Base-by-base conservation (phyloP, 176 grass and related monocot species). In the Cenchrus purpureus region DNA sequence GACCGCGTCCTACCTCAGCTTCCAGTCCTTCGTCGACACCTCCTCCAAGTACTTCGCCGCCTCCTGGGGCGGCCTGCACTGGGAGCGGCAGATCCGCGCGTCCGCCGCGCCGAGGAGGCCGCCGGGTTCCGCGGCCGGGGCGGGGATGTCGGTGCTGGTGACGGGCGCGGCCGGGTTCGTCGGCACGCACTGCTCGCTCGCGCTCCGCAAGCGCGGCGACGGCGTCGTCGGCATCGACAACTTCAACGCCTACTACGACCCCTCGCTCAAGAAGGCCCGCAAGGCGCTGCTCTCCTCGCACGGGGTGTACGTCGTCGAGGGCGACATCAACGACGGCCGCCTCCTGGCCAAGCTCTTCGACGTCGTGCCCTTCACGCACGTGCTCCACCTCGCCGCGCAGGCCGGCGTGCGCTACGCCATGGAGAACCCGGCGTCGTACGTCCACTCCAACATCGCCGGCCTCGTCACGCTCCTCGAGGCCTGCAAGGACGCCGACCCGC, bases 201-300 rank as follows among this genome's bases (percentile, higher is more conserved):
- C 94, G 1, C 94, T 97, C 7, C 92, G 88, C 17, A 88, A 80
- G 67, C 92, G 94, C 14, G 94, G 94, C 2, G 92, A 97, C 42
- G 92, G 94, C 77, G 92, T 97, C 20, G 90, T 97, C 32, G 94
- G 94, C 55, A 79, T 97, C 76, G 92, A 97, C 85, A 97, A 97
- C 91, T 97, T 97, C 87, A 97, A 97, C 82, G 66, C 91, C 10
- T 97, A 97, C 57, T 97, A 97, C 79, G 94, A 97, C 74, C 94
- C 94, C 0, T 93, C 91, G 17, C 86, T 96, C 51, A 96, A 96
- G 69, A 90, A 90, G 83, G 90, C 94, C 1, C 89, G 94, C 72
- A 85, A 83, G 80, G 81, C 92, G 9, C 83, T 92, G 15, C 90
- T 97, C 16, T 63, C 88, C 15, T 91, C 92, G 3, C 92, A 97